Base-by-base conservation (phyloP, 805 yeast species). In the Tetrapisispora nanseiensis region DNA sequence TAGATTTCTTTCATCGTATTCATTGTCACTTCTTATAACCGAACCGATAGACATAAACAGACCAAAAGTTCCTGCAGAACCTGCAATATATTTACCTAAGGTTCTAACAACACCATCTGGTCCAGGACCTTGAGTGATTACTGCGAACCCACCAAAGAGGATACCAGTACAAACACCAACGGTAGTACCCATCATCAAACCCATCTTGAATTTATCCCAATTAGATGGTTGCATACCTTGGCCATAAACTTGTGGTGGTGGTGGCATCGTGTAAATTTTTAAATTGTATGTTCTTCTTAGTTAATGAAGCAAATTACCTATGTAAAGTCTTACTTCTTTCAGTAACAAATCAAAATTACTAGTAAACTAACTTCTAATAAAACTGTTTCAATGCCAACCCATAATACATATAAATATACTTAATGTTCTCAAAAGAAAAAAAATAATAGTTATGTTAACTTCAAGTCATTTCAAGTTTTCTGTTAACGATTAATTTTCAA, bases 191-290 rank as follows among this genome's bases (percentile, higher is more conserved):
- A 92, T 92, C 70, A 90, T 69, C 47, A 87, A 81, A 42, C 99
- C 99, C 97, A 92, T 92, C 69, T 92, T 92, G 76, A 92, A 85
- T 69, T 92, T 92, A 43, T 92, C 96, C 69, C 89, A 86, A 65
- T 82, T 79, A 38, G 96, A 82, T 44, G 94, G 95, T 53, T 78
- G 80, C 51, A 72, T 78, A 44, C 63, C 65, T 42, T 42, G 45
- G 30, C 65, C 68, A 59, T 78, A 82, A 46, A 74, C 72, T 64
- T 80, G 83, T 62, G 74, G 84, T 50, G 78, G 81, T 61, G 87
- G 87, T 62, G 87, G 87, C 67, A 62, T 64, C 16, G 29, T 32
- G 9, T 5, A 32, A 42, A 22, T 18, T 7, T 40, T 29, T 38
- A n/a, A 23, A 4, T 30, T 30, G 20, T 30, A n/a, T n/a, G n/a